Conservation (phyloP, 1,284 basidiomycete species). For the Ustilago loliicola region DNA sequence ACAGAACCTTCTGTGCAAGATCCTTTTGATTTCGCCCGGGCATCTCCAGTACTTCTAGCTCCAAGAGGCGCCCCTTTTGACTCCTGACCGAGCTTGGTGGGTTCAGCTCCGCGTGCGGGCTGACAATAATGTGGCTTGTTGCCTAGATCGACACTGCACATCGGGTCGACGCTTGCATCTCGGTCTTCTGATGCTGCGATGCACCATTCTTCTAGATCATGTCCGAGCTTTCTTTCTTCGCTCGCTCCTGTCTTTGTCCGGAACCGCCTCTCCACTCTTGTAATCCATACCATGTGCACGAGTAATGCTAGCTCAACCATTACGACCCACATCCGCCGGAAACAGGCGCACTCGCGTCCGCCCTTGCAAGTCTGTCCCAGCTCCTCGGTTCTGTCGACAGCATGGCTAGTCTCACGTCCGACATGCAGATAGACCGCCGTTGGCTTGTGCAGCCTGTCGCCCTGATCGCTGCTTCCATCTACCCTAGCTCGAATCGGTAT, state of each 20-base stretch:
- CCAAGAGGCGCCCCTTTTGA: neutral
- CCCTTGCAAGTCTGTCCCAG: neutral
- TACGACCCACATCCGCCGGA: neutral
- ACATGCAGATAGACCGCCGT: no score
- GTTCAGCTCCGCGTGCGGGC: neutral
- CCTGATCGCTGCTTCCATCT: neutral
- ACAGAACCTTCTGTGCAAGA: no score
- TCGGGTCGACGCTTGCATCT: neutral
- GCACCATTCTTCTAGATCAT: neutral
- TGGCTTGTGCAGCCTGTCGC: no score
- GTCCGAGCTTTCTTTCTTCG: constrained; percentile 3
- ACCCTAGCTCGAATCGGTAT: neutral
- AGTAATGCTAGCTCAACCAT: no score
- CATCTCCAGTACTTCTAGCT: no score
- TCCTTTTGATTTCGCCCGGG: no score
- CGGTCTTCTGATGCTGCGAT: neutral
- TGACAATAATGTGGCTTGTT: neutral
- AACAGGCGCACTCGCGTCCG: neutral
- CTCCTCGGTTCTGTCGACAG: neutral
- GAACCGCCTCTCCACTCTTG: no score
- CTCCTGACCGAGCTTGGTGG: neutral
- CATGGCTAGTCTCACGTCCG: no score
- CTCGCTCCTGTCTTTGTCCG: neutral
- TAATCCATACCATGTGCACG: no score
- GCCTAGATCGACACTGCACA: constrained; percentile 6